These are phyloP conservation scores for Herpetomonas samuelpessoai DNA, from an alignment of 208 protist species.

Conservation along the genomic window DNA sequence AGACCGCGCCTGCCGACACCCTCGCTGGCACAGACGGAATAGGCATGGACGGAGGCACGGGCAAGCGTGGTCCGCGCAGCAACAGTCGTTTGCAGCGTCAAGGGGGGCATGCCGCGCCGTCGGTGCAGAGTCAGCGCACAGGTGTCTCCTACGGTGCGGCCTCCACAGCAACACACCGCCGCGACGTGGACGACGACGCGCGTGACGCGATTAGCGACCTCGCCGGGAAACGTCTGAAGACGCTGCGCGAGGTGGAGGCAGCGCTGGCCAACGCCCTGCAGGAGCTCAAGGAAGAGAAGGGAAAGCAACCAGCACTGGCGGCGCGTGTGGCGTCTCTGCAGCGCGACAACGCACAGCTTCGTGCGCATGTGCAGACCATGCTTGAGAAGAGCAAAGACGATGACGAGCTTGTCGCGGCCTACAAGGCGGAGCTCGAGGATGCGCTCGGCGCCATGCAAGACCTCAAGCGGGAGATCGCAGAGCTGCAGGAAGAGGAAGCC, in stretches of 20 bases:
- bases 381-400: conserved; percentile 69
- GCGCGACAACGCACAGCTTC: conserved; percentile 53
- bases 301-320: conserved; percentile 33
- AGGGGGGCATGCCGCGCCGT: too few species aligned
- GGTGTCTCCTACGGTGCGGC: too few species aligned
- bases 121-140: too few species aligned
- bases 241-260: conserved; percentile 41
- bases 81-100: too few species aligned
- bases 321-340: conserved; percentile 60
- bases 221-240: conserved; percentile 33
- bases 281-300: conserved; percentile 35
- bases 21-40: too few species aligned
- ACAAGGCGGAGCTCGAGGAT: conserved; percentile 49
- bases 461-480: conserved; percentile 7
- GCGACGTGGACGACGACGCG: conserved; percentile 57
- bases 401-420: conserved; percentile 68
- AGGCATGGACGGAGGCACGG: too few species aligned
- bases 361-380: conserved; percentile 45
- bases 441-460: conserved; percentile 18
- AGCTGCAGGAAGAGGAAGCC: too few species aligned
- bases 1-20: too few species aligned
- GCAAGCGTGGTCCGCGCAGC: too few species aligned
- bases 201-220: conserved; percentile 42
- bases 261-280: conserved; percentile 18
- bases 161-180: conserved; percentile 11